Evolutionary conservation across 208 protist species (phyloP).

Genomic region (Leishmania tropica): DNA sequence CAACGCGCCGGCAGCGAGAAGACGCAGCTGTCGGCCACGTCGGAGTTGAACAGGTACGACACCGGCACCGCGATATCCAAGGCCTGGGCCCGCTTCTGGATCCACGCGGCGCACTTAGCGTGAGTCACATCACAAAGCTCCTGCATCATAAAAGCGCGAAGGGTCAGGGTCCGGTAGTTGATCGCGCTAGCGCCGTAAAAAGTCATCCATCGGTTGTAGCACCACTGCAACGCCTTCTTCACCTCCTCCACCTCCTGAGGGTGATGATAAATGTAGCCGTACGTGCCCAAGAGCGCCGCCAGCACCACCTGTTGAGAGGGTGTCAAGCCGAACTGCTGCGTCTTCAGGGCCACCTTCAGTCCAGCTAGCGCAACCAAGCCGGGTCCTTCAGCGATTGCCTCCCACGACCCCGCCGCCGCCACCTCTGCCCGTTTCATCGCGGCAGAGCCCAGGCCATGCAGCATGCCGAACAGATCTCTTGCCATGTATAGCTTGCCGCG

Average conservation of each 20-base stretch:
- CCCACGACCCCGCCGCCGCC: conserved; percentile 22
- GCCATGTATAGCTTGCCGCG: conserved; percentile 26
- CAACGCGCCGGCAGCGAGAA: conserved; percentile 23
- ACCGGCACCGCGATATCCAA: conserved; percentile 48
- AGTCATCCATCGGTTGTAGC: conserved; percentile 55
- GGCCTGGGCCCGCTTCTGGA: conserved; percentile 32
- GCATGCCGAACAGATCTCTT: conserved; percentile 25
- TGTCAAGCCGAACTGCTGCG: conserved; percentile 35
- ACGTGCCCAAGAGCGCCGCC: conserved; percentile 44
- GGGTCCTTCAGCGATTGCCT: conserved; percentile 48
- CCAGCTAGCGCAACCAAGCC: conserved; percentile 34
- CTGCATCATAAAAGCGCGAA: conserved; percentile 60
- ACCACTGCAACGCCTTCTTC: conserved; percentile 50
- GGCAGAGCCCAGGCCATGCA: conserved; percentile 34
- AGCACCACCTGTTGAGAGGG: conserved; percentile 52
- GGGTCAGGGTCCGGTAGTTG: conserved; percentile 43
- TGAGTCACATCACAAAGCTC: conserved; percentile 51
- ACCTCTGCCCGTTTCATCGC: conserved; percentile 35
- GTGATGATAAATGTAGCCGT: conserved; percentile 68
- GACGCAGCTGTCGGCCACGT: conserved; percentile 17
- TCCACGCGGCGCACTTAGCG: conserved; percentile 33
- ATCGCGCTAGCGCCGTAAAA: conserved; percentile 43
- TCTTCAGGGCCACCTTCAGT: conserved; percentile 29
- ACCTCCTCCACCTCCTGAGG: conserved; percentile 29
- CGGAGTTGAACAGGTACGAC: conserved; percentile 18